Percentiles rank a stretch among this genome's conserved stretches.
phyloP scores from a whole-genome alignment of 495 filamentous ascomycete genomes.

The Penicillium lagena region DNA sequence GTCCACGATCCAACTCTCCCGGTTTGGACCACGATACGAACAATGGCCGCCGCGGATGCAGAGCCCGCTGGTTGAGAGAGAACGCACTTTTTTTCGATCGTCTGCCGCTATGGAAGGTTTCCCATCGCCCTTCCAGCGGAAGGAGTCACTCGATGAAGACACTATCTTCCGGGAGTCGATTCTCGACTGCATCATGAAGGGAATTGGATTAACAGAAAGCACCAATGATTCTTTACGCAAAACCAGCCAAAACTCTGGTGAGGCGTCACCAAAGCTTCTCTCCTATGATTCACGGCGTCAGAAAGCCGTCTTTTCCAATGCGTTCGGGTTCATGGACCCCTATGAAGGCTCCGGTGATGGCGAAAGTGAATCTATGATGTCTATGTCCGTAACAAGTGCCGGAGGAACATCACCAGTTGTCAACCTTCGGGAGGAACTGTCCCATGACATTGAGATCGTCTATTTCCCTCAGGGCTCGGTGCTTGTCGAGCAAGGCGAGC shows the following conservation, averaged over 20 bases:
- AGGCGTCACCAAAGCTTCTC: slow-evolving; percentile 76
- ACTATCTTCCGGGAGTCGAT: slow-evolving; percentile 82
- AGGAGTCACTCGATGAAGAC: slow-evolving; percentile 79
- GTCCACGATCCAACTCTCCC: slow-evolving; percentile 69
- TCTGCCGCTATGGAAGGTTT: slow-evolving; percentile 20
- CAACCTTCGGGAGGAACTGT: slow-evolving; percentile 65
- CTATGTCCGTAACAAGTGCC: slow-evolving; percentile 52
- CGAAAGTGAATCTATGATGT: slow-evolving; percentile 80
- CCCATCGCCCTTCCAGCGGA: slow-evolving; percentile 51
- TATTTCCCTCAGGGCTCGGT: slow-evolving; percentile 93
- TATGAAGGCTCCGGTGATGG: slow-evolving; percentile 76
- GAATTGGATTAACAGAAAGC: slow-evolving; percentile 69
- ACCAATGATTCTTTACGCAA: slow-evolving; percentile 54
- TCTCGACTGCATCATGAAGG: slow-evolving; percentile 91
- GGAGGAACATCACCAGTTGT: slow-evolving; percentile 47
- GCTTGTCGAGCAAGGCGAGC: slow-evolving; percentile 93
- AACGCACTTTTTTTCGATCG: slow-evolving; percentile 50
- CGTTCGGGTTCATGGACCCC: slow-evolving; percentile 91
- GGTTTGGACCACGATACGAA: slow-evolving; percentile 42
- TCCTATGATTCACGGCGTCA: slow-evolving; percentile 81
- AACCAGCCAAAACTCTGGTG: slow-evolving; percentile 60
- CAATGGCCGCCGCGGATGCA: slow-evolving; percentile 22
- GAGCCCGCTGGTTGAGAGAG: slow-evolving; percentile 56
- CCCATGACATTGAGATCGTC: slow-evolving; percentile 93
- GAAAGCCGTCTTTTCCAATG: slow-evolving; percentile 78